Percentiles rank a stretch among this genome's conserved stretches.
Conservation (phyloP, 371 early-diverging fungal genomes). For the Coemansia sp. region DNA sequence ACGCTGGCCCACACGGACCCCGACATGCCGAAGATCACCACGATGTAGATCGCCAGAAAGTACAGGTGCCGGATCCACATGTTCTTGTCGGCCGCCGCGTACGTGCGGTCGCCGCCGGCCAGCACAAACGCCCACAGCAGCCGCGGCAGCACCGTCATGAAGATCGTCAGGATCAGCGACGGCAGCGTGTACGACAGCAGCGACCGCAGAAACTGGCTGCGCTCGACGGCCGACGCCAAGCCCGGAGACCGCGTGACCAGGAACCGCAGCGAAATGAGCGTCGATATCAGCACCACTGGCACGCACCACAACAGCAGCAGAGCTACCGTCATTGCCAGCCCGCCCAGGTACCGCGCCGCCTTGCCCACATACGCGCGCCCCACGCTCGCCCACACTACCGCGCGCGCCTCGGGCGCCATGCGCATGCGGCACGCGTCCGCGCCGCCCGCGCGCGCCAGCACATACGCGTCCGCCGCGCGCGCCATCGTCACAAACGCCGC, state of each 20-base stretch:
- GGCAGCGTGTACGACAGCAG: slow-evolving; percentile 52
- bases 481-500: slow-evolving; percentile 76
- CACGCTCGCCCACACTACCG: slow-evolving; percentile 81
- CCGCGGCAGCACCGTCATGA: slow-evolving; percentile 62
- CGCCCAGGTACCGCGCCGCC: slow-evolving; percentile 28
- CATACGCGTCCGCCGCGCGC: slow-evolving; percentile 60
- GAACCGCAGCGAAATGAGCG: slow-evolving; percentile 48
- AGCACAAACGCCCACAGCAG: slow-evolving; percentile 56
- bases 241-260: slow-evolving; percentile 55
- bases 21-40: slow-evolving; percentile 78
- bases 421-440: slow-evolving; percentile 63
- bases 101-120: slow-evolving; percentile 58
- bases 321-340: slow-evolving; percentile 30
- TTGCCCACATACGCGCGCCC: slow-evolving; percentile 48
- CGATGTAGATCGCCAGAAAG: slow-evolving; percentile 82
- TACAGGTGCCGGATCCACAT: slow-evolving; percentile 75
- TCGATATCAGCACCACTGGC: slow-evolving; percentile 48
- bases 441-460: slow-evolving; percentile 62
- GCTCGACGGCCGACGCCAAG: slow-evolving; percentile 56
- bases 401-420: slow-evolving; percentile 89
- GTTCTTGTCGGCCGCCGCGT: slow-evolving; percentile 56
- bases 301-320: slow-evolving; percentile 49
- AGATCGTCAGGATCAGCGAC: slow-evolving; percentile 64
- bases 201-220: slow-evolving; percentile 51
- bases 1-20: slow-evolving; percentile 70